Conservation (phyloP, 192 early-diverging fungal genomes). For the Coemansia sp. region DNA sequence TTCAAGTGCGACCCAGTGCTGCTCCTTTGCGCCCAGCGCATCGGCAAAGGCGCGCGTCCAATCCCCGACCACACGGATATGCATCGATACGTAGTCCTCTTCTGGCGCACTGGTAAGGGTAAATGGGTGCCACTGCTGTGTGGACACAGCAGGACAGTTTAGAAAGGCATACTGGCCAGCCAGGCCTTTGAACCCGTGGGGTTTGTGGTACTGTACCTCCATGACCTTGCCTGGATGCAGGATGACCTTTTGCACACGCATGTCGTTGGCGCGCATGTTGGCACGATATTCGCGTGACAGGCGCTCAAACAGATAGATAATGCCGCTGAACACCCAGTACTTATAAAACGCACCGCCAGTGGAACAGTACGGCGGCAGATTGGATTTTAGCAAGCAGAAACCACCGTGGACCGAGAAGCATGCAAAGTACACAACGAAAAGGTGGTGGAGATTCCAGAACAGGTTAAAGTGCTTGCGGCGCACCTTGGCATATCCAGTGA, state of each 20-base stretch:
- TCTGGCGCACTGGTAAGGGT: conserved; percentile 80
- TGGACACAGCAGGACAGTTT: conserved; percentile 69
- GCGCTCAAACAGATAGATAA: conserved; percentile 72
- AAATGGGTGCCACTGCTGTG: conserved; percentile 81
- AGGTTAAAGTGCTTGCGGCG: conserved; percentile 58
- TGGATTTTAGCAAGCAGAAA: conserved; percentile 80
- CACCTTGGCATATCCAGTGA: conserved; percentile 64
- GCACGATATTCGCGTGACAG: conserved; percentile 70
- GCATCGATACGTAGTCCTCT: conserved; percentile 72
- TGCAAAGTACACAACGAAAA: conserved; percentile 83
- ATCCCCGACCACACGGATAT: conserved; percentile 76
- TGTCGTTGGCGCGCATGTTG: conserved; percentile 53
- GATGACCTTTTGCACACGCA: conserved; percentile 76
- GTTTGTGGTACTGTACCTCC: conserved; percentile 77
- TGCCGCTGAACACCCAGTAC: conserved; percentile 67
- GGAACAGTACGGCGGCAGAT: conserved; percentile 63
- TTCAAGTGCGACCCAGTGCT: conserved; percentile 56
- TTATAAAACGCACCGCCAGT: conserved; percentile 80
- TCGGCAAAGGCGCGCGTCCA: conserved; percentile 69
- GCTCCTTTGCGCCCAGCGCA: conserved; percentile 66
- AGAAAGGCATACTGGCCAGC: conserved; percentile 83
- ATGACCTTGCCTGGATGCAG: conserved; percentile 80
- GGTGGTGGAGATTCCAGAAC: conserved; percentile 87
- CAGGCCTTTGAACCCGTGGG: conserved; percentile 55
- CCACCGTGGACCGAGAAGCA: conserved; percentile 76